Evolutionary conservation across 2,329 filamentous ascomycete species (phyloP), one percentile per base, ranked within the genome.

Genomic region (Lasiodiplodia hormozganensis): DNA sequence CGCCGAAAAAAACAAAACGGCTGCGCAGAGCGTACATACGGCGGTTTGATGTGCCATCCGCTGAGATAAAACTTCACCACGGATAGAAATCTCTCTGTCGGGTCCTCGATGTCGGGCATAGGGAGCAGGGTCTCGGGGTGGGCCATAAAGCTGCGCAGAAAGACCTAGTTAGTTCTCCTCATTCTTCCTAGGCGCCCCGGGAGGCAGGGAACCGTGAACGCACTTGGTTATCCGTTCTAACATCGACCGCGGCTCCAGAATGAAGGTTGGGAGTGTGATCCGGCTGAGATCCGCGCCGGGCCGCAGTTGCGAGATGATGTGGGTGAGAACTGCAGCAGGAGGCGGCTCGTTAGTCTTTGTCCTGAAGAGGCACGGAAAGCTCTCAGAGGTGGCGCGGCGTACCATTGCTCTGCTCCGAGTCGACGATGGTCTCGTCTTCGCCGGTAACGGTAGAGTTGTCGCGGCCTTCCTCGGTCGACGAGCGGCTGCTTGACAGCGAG

Each of bases 41-140:
- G 92, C 76, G 96, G 96, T 81, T 95, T 96, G 78, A 99, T 97
- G 80, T 99, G 96, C 96, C 96, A 99, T 75, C 96, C 96, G 80
- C 94, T 97, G 54, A 99, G 85, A 81, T 99, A 99, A 81, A 99
- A 99, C 82, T 96, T 97, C 77, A 97, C 93, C 62, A 99, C 96
- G 16, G 94, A 92, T 36, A 98, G 89, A 77, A 99, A 99, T 78
- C 96, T 89, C 76, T 95, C 85, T 68, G 93, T 84, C 1, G 96
- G 95, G 76, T 99, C 95, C 64, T 98, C 92, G 74, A 97, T 92
- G 57, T 88, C 84, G 54, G 95, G 88, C 80, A 98, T 96, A 40
- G 92, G 90, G 4, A 99, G 88, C 38, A 99, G 90, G 76, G 94
- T 96, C 82, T 99, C 96, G 51, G 96, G 96, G 78, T 99, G 96